These are phyloP conservation scores for Prunus mume DNA, from an alignment of 306 rosid genomes.

Conservation along the genomic window DNA sequence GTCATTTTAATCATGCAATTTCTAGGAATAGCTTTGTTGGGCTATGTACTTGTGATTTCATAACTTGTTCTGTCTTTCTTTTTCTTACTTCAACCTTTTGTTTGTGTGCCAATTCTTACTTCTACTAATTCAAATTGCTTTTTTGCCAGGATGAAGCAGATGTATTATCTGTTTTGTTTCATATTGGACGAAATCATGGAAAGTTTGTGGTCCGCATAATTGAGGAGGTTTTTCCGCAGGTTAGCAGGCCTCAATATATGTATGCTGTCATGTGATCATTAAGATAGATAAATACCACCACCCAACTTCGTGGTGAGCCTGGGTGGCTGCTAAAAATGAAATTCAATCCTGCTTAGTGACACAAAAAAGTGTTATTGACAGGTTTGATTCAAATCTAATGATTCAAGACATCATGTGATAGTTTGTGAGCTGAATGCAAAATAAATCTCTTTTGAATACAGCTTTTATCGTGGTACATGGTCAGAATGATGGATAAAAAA, in stretches of 20 bases:
- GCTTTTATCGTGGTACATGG: neutral
- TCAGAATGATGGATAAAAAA: neutral
- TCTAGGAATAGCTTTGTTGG: neutral
- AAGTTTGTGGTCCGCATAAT: conserved; percentile 45
- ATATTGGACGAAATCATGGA: conserved; percentile 72
- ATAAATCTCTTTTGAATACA: neutral
- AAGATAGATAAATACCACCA: neutral
- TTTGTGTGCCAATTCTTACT: neutral
- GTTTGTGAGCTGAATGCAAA: neutral
- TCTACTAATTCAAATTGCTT: conserved; percentile 14
- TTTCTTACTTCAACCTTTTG: neutral
- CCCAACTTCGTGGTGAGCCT: neutral
- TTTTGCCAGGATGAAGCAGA: conserved; percentile 84
- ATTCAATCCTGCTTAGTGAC: neutral
- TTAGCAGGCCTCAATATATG: conserved; percentile 34
- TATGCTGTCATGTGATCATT: neutral
- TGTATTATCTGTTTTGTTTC: conserved; percentile 59
- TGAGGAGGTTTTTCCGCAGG: conserved; percentile 56
- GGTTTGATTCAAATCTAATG: neutral
- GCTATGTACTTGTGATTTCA: neutral
- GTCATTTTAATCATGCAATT: neutral
- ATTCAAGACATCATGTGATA: neutral
- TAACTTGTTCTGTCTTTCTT: neutral
- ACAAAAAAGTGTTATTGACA: neutral
- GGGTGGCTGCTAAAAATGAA: neutral